Base-by-base conservation (phyloP, 352 stramenopile genomes). In the Pythium grandisporangium region DNA sequence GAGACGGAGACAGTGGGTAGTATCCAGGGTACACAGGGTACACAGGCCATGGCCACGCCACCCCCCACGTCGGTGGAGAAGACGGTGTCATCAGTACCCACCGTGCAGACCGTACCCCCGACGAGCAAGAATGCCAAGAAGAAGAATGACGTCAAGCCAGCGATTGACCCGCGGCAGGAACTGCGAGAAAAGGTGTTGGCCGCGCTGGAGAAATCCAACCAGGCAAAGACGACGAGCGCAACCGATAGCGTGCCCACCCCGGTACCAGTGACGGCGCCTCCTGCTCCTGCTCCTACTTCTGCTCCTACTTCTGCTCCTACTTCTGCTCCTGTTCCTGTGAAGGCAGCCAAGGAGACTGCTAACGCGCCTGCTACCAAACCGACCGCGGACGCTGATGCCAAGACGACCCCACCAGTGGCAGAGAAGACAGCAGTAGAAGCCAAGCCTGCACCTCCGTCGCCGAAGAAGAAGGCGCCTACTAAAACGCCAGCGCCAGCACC, bases 51-150 rank as follows among this genome's bases (percentile, higher is more conserved):
- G 3, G 37, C 49, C 11, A 51, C 48, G 23, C 50, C 48, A 13
- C 48, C 35, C 5, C 45, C 48, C 6, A 47, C 51, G 25, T 32
- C 43, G 1, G 27, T 38, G 2, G 44, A 58, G 17, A n/a, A 20
- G 3, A 35, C 43, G 1, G 14, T 24, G 1, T 45, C 50, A 29
- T 34, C 43, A 12, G 38, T n/a, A n/a, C n/a, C n/a, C n/a, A n/a
- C n/a, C n/a, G n/a, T n/a, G n/a, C n/a, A n/a, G n/a, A n/a, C n/a
- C n/a, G n/a, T n/a, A n/a, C n/a, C n/a, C n/a, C n/a, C n/a, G n/a
- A n/a, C n/a, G n/a, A n/a, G n/a, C 40, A 61, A 61, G 37, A 5
- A 36, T 2, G 22, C 37, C 13, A 59, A 59, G 30, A 45, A 38
- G 33, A 16, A 38, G 33, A 38, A 11, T 38, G 33, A 16, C 33